Percentiles rank a stretch among this genome's conserved stretches.
These are phyloP conservation scores for Saccharomyces hybrid DNA, from an alignment of 1,139 yeast species.

Conservation along the genomic window DNA sequence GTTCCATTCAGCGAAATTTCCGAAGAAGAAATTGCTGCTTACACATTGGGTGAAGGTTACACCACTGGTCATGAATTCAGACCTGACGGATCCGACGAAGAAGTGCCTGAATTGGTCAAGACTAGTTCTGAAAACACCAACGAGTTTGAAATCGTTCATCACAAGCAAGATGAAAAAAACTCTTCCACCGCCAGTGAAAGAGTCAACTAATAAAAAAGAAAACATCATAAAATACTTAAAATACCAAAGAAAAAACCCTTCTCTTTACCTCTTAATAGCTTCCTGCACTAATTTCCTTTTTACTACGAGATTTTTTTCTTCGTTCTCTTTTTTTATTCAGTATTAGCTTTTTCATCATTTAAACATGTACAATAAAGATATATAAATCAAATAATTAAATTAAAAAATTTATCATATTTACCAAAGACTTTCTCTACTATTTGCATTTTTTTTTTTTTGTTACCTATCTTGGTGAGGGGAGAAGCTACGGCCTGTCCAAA, in stretches of 20 bases:
- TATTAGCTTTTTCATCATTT: background rate
- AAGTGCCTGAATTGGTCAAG: conserved; percentile 3
- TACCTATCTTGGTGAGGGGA: too few species aligned
- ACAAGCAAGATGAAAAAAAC: background rate
- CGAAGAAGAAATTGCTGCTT: conserved; percentile 21
- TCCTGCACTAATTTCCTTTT: background rate
- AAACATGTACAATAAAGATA: background rate
- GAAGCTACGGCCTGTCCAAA: too few species aligned
- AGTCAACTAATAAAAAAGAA: background rate
- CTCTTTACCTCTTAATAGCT: background rate
- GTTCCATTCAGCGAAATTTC: conserved; percentile 28
- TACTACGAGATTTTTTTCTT: background rate
- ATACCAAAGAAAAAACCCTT: background rate
- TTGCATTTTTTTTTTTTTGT: too few species aligned
- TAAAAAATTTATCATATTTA: background rate
- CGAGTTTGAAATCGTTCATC: background rate
- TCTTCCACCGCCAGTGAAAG: background rate
- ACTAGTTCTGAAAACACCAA: conserved; percentile 8
- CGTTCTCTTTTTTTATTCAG: background rate
- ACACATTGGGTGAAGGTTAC: conserved; percentile 4
- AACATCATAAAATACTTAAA: background rate
- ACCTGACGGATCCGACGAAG: background rate
- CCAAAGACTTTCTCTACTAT: background rate
- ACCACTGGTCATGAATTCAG: conserved; percentile 1
- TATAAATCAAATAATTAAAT: background rate